Percentiles rank a stretch among this genome's conserved stretches.
Conservation (phyloP, 768 basidiomycete species). For the Pleurotus ostreatus region DNA sequence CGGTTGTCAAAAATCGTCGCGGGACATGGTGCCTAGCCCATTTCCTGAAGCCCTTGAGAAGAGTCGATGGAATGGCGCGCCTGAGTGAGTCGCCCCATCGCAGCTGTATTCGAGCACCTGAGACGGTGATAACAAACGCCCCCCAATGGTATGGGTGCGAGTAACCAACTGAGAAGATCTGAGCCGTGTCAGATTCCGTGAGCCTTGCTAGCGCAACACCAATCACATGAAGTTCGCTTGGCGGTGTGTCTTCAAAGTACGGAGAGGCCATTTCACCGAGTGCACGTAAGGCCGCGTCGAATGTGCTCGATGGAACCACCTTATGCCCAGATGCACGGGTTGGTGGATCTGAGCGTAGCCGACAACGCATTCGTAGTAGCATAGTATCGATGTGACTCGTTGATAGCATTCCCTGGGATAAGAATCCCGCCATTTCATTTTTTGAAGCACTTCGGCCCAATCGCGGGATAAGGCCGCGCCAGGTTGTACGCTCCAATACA, state of each 20-base stretch:
- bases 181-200: background rate
- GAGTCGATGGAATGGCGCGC: background rate
- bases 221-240: background rate
- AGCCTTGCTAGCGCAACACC: background rate
- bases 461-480: background rate
- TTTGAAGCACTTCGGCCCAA: background rate
- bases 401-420: background rate
- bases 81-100: constrained; percentile 9
- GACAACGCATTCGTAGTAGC: background rate
- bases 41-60: constrained; percentile 1
- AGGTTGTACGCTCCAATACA: background rate
- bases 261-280: background rate
- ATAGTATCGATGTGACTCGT: background rate
- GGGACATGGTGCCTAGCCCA: constrained; percentile 3
- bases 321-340: background rate
- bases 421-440: background rate
- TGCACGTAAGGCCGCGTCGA: background rate
- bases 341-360: background rate
- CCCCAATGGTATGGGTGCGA: constrained; percentile 11
- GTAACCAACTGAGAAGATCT: background rate
- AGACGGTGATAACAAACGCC: constrained; percentile 3
- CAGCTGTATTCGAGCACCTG: background rate
- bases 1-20: background rate
- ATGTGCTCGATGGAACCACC: background rate
- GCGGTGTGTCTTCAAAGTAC: background rate